Percentiles rank a stretch among this genome's conserved stretches.
Conservation (phyloP, 192 early-diverging fungal species). For the Backusella tarrabulga region DNA sequence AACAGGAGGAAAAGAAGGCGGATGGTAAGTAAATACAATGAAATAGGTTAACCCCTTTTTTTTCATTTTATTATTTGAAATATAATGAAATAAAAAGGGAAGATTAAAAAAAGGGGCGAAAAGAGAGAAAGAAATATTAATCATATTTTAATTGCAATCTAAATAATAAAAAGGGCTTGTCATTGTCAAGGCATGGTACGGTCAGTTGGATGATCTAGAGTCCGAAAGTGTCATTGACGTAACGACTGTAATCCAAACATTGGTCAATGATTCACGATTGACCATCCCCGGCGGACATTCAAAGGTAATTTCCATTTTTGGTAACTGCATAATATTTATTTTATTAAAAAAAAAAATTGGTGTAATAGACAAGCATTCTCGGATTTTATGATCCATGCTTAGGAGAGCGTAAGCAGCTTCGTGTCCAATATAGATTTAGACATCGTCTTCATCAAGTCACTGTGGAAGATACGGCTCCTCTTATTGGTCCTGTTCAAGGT, state of each 20-base stretch:
- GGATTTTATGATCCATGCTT: conserved; percentile 21
- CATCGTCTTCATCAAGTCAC: conserved; percentile 18
- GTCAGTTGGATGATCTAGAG: conserved; percentile 58
- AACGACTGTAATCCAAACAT: conserved; percentile 78
- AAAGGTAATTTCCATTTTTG: conserved; percentile 57
- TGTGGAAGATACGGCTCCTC: conserved; percentile 9
- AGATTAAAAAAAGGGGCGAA: neutral
- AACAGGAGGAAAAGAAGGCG: conserved; percentile 62
- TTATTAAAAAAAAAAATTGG: neutral
- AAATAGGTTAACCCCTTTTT: neutral
- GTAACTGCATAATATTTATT: neutral
- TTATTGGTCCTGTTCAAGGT: conserved; percentile 16
- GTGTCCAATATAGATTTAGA: conserved; percentile 21
- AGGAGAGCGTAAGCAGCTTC: conserved; percentile 10
- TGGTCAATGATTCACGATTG: conserved; percentile 85
- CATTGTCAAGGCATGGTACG: conserved; percentile 86
- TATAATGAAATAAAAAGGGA: neutral
- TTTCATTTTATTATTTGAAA: neutral
- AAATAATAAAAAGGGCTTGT: conserved; percentile 52
- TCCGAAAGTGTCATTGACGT: conserved; percentile 68
- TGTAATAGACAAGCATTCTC: conserved; percentile 15
- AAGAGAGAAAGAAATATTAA: neutral
- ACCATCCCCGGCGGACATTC: conserved; percentile 84
- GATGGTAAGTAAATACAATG: conserved; percentile 29
- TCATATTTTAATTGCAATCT: conserved; percentile 6